Conservation (phyloP, 352 stramenopile species). For the Peronospora belbahrii region DNA sequence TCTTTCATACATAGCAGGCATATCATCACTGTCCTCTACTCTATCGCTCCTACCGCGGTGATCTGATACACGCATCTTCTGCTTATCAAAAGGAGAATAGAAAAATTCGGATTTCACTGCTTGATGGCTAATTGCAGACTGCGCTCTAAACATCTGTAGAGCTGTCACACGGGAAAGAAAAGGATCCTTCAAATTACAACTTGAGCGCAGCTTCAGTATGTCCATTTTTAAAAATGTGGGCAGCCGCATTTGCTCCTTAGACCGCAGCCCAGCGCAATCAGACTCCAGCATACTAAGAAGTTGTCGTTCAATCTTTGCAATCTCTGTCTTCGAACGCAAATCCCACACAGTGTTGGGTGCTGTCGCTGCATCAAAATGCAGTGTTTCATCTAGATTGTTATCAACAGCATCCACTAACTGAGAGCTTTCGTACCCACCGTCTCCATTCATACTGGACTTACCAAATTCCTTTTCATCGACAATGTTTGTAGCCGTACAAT, state of each 20-base stretch:
- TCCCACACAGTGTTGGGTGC: conserved; percentile 39
- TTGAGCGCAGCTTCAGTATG: conserved; percentile 34
- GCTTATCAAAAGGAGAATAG: conserved; percentile 56
- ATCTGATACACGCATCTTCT: conserved; percentile 18
- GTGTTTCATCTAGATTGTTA: conserved; percentile 8
- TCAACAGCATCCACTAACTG: conserved; percentile 5
- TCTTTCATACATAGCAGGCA: conserved; percentile 25
- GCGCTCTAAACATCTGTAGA: conserved; percentile 29
- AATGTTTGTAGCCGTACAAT: conserved; percentile 3
- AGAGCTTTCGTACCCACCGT: conserved; percentile 5
- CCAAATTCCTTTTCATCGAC: conserved; percentile 11
- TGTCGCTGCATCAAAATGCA: neutral
- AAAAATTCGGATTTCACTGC: conserved; percentile 38
- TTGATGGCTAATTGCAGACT: conserved; percentile 12
- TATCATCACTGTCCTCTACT: conserved; percentile 13
- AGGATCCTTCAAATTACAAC: conserved; percentile 27
- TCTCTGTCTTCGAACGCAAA: conserved; percentile 45
- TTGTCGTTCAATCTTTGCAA: conserved; percentile 45
- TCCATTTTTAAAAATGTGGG: conserved; percentile 54
- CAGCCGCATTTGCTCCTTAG: conserved; percentile 46
- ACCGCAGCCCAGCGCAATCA: conserved; percentile 45
- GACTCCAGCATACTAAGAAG: conserved; percentile 46
- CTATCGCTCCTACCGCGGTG: conserved; percentile 2
- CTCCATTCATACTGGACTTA: conserved; percentile 2
- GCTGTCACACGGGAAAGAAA: conserved; percentile 32